Percentiles rank a stretch among this genome's conserved stretches.
These are phyloP conservation scores for Verticillium longisporum DNA, from an alignment of 2,329 filamentous ascomycete species.

Conservation along the genomic window DNA sequence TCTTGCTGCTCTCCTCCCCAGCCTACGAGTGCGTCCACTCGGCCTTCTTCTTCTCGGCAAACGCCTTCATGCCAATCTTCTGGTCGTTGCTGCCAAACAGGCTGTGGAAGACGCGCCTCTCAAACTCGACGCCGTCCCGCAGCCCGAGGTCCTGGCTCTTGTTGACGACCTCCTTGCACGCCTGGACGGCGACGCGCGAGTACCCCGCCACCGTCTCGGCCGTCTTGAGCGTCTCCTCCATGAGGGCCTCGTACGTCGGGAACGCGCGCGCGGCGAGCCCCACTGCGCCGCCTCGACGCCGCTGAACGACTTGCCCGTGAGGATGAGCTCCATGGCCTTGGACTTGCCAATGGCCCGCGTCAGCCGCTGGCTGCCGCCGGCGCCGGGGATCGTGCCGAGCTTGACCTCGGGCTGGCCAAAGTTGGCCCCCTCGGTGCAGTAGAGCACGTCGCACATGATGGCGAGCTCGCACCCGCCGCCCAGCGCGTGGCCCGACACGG, in stretches of 20 bases:
- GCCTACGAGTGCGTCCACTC: slow-evolving; percentile 79
- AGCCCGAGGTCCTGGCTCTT: slow-evolving; percentile 92
- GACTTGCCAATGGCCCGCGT: slow-evolving; percentile 78
- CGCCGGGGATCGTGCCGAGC: slow-evolving; percentile 85
- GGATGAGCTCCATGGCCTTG: slow-evolving; percentile 83
- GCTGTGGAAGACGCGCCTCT: slow-evolving; percentile 86
- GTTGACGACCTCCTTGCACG: slow-evolving; percentile 96
- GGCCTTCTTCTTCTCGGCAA: slow-evolving; percentile 89
- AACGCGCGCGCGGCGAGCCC: slow-evolving; percentile 86
- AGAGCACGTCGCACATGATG: slow-evolving; percentile 95
- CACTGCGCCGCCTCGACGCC: slow-evolving; percentile 81
- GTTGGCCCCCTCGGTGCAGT: slow-evolving; percentile 77
- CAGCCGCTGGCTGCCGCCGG: slow-evolving; percentile 83
- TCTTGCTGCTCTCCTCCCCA: neutral
- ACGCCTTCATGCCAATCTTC: slow-evolving; percentile 94
- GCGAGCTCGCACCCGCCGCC: slow-evolving; percentile 95
- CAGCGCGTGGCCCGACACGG: slow-evolving; percentile 89
- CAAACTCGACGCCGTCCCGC: slow-evolving; percentile 88
- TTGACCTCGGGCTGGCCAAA: slow-evolving; percentile 98
- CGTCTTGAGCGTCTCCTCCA: slow-evolving; percentile 73
- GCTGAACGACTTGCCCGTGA: slow-evolving; percentile 78
- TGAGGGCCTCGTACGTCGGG: slow-evolving; percentile 70
- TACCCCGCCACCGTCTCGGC: slow-evolving; percentile 86
- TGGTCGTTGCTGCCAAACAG: slow-evolving; percentile 94
- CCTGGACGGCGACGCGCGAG: slow-evolving; percentile 80